A percentile compares a stretch with the other conserved stretches of the same genome.
Conservation (phyloP, 371 early-diverging fungal genomes). For the Aphelidium insulamus region DNA sequence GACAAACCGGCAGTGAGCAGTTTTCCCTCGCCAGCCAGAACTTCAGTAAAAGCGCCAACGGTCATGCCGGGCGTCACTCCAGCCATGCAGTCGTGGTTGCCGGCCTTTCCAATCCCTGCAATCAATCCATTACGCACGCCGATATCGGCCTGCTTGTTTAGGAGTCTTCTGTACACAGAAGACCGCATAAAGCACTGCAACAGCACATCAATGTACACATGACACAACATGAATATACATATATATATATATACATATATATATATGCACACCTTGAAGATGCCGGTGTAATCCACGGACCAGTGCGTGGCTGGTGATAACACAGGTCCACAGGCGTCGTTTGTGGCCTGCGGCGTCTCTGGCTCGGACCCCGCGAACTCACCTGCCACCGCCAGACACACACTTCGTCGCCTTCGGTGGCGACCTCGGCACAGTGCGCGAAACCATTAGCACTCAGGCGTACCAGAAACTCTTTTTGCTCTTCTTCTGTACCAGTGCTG, state of each 20-base stretch:
- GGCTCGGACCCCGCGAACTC: too few relatives aligned
- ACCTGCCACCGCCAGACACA: constrained; percentile 62
- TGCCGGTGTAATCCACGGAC: constrained; percentile 82
- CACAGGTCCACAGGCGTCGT: constrained; percentile 69
- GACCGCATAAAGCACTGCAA: too few relatives aligned
- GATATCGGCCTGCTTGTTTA: constrained; percentile 48
- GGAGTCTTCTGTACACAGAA: too few relatives aligned
- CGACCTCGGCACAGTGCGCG: too few relatives aligned
- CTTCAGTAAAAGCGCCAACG: constrained; percentile 70
- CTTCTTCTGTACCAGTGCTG: constrained; percentile 5
- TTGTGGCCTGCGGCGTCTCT: too few relatives aligned
- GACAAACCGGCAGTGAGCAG: constrained; percentile 84
- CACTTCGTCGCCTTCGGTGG: too few relatives aligned
- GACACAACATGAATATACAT: too few relatives aligned
- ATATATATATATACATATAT: too few relatives aligned
- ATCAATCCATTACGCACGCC: constrained; percentile 67
- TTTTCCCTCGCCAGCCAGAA: constrained; percentile 64
- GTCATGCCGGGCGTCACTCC: constrained; percentile 69
- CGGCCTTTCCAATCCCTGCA: constrained; percentile 77
- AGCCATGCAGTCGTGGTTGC: constrained; percentile 90
- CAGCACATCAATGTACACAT: too few relatives aligned
- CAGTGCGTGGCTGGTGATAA: constrained; percentile 76
- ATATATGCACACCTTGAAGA: constrained; percentile 39
- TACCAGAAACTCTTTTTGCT: neutral
- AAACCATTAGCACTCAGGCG: too few relatives aligned